A percentile compares a stretch with the other conserved stretches of the same genome.
phyloP scores from a whole-genome alignment of 176 grass and related monocot genomes.

The Dendrocalamus sinicus region DNA sequence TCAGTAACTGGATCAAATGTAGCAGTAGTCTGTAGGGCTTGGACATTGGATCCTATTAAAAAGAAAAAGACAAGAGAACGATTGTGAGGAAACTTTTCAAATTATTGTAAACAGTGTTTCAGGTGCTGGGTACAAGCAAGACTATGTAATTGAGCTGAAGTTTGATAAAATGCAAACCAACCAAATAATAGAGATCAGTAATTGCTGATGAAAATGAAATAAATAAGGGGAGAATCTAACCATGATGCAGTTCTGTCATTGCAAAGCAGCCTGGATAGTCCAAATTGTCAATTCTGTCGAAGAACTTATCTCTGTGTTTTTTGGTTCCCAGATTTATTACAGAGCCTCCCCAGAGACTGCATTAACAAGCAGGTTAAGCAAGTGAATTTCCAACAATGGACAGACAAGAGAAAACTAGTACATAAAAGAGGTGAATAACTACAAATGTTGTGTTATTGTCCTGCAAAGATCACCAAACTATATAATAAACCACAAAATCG shows the following conservation, averaged over 20 bases:
- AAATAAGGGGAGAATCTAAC: slow-evolving; percentile 55
- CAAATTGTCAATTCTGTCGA: slow-evolving; percentile 89
- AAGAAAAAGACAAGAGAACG: neutral
- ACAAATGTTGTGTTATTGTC: neutral
- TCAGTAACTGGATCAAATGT: slow-evolving; percentile 95
- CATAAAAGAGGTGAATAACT: neutral
- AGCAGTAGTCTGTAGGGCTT: slow-evolving; percentile 95
- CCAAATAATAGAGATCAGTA: neutral
- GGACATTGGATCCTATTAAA: slow-evolving; percentile 86
- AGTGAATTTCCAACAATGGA: neutral
- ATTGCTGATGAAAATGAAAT: neutral
- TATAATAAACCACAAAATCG: neutral
- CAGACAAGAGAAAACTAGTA: neutral
- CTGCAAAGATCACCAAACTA: neutral
- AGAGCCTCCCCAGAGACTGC: slow-evolving; percentile 96
- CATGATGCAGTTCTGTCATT: slow-evolving; percentile 99
- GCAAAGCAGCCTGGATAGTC: slow-evolving; percentile 97
- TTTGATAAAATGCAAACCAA: neutral
- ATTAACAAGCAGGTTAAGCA: slow-evolving; percentile 42
- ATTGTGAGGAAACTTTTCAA: slow-evolving; percentile 5
- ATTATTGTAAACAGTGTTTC: slow-evolving; percentile 38
- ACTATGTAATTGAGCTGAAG: neutral
- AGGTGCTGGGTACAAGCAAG: neutral
- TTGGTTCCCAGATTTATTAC: slow-evolving; percentile 88
- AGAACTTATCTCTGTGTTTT: slow-evolving; percentile 91